These are phyloP conservation scores for Brettanomyces bruxellensis DNA, from an alignment of 805 yeast genomes.

Conservation along the genomic window DNA sequence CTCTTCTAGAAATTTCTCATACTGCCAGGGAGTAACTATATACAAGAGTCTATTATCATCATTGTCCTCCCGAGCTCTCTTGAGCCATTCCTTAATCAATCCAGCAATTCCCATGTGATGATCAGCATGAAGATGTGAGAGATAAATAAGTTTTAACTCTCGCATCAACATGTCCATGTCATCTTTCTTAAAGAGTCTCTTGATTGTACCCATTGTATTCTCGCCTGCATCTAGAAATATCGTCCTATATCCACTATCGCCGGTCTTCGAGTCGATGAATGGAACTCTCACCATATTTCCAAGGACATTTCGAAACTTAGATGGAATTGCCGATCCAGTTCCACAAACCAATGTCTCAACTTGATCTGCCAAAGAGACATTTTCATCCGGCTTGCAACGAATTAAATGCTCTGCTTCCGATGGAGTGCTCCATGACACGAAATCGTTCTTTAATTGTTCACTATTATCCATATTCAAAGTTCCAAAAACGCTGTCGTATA, in stretches of 20 bases:
- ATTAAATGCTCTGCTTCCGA: slow-evolving; percentile 1
- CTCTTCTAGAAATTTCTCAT: slow-evolving; percentile 55
- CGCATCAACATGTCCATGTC: slow-evolving; percentile 33
- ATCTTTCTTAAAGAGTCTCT: slow-evolving; percentile 48
- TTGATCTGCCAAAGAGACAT: slow-evolving; percentile 30
- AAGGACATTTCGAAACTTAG: slow-evolving; percentile 75
- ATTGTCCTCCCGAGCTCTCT: slow-evolving; percentile 29
- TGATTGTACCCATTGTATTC: slow-evolving; percentile 68
- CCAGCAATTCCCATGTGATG: slow-evolving; percentile 84
- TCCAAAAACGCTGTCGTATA: slow-evolving; percentile 21
- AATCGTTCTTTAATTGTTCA: slow-evolving; percentile 5
- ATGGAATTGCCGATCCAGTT: slow-evolving; percentile 89
- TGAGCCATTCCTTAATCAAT: slow-evolving; percentile 58
- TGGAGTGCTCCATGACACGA: slow-evolving; percentile 4
- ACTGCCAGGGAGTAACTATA: slow-evolving; percentile 71
- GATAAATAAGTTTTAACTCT: slow-evolving; percentile 57
- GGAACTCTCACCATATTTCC: slow-evolving; percentile 75
- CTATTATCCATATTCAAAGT: slow-evolving; percentile 4
- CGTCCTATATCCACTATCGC: slow-evolving; percentile 25
- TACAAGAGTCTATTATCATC: slow-evolving; percentile 29
- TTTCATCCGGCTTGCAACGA: background rate
- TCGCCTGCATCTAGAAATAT: slow-evolving; percentile 92
- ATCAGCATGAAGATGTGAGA: slow-evolving; percentile 94
- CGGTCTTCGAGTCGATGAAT: slow-evolving; percentile 10
- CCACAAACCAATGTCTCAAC: slow-evolving; percentile 75